A percentile compares a stretch with the other conserved stretches of the same genome.
Evolutionary conservation across 2,329 filamentous ascomycete genomes (phyloP).

Genomic region (Colletotrichum sp.): DNA sequence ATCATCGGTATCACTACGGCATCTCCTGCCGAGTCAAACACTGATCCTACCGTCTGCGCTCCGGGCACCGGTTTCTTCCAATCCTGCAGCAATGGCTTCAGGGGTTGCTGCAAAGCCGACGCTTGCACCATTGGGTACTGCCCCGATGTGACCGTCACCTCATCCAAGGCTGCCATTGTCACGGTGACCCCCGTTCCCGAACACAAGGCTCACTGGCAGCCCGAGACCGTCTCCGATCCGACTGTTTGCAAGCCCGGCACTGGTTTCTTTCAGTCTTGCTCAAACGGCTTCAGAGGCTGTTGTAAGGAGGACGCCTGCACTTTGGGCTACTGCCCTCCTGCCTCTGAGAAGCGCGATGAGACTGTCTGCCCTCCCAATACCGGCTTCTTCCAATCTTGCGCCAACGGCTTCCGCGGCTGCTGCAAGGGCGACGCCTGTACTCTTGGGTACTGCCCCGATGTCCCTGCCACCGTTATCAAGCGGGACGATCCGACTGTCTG

Average conservation of each 20-base stretch:
- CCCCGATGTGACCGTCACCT: neutral
- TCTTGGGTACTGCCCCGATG: neutral
- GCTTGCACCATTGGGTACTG: conserved; percentile 1
- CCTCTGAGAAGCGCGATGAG: conserved; percentile 1
- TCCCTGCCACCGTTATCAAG: neutral
- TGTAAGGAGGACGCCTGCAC: conserved; percentile 9
- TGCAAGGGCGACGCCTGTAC: conserved; percentile 11
- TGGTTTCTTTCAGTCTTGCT: conserved; percentile 13
- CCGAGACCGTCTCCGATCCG: neutral
- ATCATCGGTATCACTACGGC: neutral
- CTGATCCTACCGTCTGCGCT: conserved; percentile 8
- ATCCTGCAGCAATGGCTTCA: conserved; percentile 17
- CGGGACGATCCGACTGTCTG: neutral
- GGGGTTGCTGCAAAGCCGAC: conserved; percentile 12
- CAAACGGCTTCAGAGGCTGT: conserved; percentile 8
- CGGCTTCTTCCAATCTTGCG: conserved; percentile 14
- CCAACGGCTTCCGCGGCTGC: conserved; percentile 16
- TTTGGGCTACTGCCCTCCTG: neutral
- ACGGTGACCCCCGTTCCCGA: neutral
- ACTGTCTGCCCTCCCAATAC: conserved; percentile 8
- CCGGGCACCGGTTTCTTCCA: conserved; percentile 15
- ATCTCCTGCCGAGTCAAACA: neutral
- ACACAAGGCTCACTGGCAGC: neutral
- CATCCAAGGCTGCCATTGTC: neutral
- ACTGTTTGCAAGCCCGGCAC: conserved; percentile 3